Evolutionary conservation across 2,329 filamentous ascomycete species (phyloP).

Genomic region (Colletotrichum lupini): DNA sequence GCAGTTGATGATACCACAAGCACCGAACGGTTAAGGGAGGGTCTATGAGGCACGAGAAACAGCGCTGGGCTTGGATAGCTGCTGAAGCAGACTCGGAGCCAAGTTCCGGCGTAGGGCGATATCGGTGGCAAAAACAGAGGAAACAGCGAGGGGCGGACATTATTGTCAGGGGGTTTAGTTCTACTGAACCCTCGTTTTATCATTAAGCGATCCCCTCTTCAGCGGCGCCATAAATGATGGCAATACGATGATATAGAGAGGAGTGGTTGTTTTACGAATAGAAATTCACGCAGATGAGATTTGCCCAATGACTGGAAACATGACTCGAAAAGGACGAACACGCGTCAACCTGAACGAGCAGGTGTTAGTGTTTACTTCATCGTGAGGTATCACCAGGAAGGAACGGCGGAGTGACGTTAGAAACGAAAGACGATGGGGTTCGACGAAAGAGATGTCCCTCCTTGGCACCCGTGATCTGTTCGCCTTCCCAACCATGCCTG

Average conservation of each 20-base stretch:
- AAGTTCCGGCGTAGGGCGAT: conserved; percentile 1
- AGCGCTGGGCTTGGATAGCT: conserved; percentile 17
- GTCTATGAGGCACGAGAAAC: background rate
- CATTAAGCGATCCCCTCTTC: background rate
- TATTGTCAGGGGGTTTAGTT: background rate
- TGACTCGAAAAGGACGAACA: background rate
- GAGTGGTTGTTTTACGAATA: conserved; percentile 24
- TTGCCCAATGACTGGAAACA: background rate
- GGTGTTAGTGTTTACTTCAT: background rate
- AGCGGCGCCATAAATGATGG: conserved; percentile 10
- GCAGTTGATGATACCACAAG: conserved; percentile 35
- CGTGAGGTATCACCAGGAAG: no score
- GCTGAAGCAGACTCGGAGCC: background rate
- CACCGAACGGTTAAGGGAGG: background rate
- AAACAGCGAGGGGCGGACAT: background rate
- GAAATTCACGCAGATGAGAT: conserved; percentile 24
- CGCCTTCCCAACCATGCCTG: background rate
- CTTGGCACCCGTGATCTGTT: no score
- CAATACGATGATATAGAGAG: conserved; percentile 26
- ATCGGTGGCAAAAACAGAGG: background rate
- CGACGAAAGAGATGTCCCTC: no score
- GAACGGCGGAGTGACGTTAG: background rate
- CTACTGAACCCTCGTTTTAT: background rate
- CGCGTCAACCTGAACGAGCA: background rate
- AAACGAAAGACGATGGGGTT: background rate